These are phyloP conservation scores for Sporothrix pseudoabietina DNA, from an alignment of 2,329 filamentous ascomycete species.

Conservation along the genomic window DNA sequence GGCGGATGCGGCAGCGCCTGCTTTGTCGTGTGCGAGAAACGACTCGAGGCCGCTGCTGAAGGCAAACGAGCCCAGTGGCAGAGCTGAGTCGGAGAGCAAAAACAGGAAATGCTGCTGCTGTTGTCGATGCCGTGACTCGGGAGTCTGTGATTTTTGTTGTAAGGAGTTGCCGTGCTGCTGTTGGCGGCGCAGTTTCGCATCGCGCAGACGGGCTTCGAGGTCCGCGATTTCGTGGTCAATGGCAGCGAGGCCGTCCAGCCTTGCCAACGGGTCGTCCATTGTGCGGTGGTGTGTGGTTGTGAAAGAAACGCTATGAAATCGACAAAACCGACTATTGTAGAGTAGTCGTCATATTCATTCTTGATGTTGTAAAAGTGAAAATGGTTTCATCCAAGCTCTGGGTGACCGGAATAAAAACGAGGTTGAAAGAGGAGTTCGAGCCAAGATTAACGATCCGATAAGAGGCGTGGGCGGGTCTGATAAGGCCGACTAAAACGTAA, in stretches of 20 bases:
- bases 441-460: not conserved
- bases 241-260: conserved; percentile 35
- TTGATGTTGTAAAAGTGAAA: not conserved
- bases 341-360: too few relatives aligned
- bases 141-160: not conserved
- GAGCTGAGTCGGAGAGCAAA: conserved; percentile 76
- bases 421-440: not conserved
- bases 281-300: not conserved
- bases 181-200: conserved; percentile 46
- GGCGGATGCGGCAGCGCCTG: conserved; percentile 24
- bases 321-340: not conserved
- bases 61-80: conserved; percentile 83
- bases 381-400: not conserved
- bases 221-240: conserved; percentile 59
- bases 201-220: conserved; percentile 54
- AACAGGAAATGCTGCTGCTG: conserved; percentile 65
- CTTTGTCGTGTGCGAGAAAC: conserved; percentile 67
- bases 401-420: conserved; percentile 1
- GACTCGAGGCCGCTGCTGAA: conserved; percentile 83
- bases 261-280: conserved; percentile 7
- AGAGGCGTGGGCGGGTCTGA: conserved; percentile 13
- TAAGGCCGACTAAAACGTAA: conserved; percentile 15
- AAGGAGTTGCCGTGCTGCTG: conserved; percentile 1
- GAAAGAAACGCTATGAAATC: not conserved
- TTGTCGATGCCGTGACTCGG: conserved; percentile 36